Evolutionary conservation across 139 green algal species (phyloP).

Genomic region (Coelastrella sp.): DNA sequence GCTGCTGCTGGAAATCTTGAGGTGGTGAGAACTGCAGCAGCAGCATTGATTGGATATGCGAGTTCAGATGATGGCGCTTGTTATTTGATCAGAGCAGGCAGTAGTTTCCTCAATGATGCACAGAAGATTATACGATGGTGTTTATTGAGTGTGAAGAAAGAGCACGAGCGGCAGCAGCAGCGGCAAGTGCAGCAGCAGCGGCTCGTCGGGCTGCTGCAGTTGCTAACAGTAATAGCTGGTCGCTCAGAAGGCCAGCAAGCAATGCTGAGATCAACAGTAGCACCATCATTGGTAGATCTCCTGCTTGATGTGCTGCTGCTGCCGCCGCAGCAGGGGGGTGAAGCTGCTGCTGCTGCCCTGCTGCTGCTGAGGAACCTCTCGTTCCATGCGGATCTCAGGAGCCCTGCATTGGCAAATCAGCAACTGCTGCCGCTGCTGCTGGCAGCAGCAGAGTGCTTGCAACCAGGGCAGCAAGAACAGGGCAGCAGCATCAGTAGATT

Average conservation of each 20-base stretch:
- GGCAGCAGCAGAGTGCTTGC: slow-evolving; percentile 50
- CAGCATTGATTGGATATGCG: slow-evolving; percentile 1
- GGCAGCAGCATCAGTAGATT: not conserved
- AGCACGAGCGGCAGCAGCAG: slow-evolving; percentile 22
- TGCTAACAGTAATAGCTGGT: slow-evolving; percentile 54
- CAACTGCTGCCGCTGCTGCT: slow-evolving; percentile 63
- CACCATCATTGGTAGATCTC: slow-evolving; percentile 56
- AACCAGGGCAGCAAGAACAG: not conserved
- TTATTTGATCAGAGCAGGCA: not conserved
- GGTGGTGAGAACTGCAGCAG: not conserved
- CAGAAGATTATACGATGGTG: not conserved
- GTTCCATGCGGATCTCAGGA: slow-evolving; percentile 58
- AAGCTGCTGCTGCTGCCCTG: not conserved
- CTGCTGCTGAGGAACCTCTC: slow-evolving; percentile 71
- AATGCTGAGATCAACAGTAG: slow-evolving; percentile 48
- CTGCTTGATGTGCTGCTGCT: slow-evolving; percentile 38
- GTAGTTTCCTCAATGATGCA: not conserved
- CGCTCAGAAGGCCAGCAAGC: slow-evolving; percentile 56
- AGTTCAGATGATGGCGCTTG: not conserved
- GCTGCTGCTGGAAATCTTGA: not conserved
- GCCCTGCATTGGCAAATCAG: slow-evolving; percentile 63
- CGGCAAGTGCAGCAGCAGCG: slow-evolving; percentile 21
- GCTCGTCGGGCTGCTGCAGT: not conserved
- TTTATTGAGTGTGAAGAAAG: not conserved
- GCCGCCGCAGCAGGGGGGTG: slow-evolving; percentile 29